Evolutionary conservation across 495 filamentous ascomycete genomes (phyloP).

Genomic region (Hypoxylon subgilvum): DNA sequence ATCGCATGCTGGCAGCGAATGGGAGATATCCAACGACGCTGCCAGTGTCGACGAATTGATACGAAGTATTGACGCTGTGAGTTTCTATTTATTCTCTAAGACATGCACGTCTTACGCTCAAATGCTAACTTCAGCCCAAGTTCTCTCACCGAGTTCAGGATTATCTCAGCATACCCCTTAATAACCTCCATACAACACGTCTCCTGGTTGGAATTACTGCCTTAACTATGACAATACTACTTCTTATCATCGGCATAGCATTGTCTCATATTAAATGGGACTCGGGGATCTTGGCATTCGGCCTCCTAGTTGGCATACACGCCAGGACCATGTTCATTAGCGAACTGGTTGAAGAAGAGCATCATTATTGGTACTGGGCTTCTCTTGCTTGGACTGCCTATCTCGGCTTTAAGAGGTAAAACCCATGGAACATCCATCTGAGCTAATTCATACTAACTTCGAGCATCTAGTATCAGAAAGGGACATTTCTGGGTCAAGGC

Average conservation of each 20-base stretch:
- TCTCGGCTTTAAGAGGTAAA: not conserved
- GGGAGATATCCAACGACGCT: not conserved
- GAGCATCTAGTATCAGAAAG: not conserved
- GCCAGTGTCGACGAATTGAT: not conserved
- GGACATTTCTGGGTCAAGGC: no score
- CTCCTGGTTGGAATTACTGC: not conserved
- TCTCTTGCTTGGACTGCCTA: not conserved
- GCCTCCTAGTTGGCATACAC: not conserved
- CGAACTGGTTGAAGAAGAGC: slow-evolving; percentile 1
- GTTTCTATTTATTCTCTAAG: not conserved
- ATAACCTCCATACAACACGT: not conserved
- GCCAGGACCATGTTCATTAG: not conserved
- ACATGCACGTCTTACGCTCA: no score
- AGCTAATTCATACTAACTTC: no score
- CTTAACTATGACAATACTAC: not conserved
- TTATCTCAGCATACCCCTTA: no score
- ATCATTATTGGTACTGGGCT: not conserved
- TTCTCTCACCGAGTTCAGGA: no score
- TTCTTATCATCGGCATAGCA: not conserved
- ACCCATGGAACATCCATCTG: no score
- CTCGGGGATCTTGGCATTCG: not conserved
- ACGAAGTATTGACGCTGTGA: not conserved
- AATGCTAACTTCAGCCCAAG: no score
- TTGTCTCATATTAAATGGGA: not conserved
- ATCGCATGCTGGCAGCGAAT: not conserved